Conservation (phyloP, 352 stramenopile species). For the Blastocystis sp. region DNA sequence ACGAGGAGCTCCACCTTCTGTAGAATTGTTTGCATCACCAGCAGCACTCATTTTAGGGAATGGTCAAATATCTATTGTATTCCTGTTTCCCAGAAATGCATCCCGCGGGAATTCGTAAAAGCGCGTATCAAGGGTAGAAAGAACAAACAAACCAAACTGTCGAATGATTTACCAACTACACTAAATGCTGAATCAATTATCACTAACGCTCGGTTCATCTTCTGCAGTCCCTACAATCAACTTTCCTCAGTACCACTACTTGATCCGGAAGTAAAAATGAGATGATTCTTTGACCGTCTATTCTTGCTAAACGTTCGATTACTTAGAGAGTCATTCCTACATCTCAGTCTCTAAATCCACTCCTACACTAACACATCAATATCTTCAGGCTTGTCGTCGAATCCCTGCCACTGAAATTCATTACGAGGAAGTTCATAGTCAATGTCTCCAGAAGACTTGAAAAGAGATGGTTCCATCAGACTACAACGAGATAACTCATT, state of each 20-base stretch:
- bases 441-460: background rate
- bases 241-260: background rate
- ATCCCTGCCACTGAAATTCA: background rate
- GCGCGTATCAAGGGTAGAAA: too few species aligned
- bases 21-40: conserved; percentile 13
- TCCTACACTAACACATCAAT: conserved; percentile 40
- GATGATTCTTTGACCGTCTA: conserved; percentile 23
- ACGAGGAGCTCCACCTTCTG: conserved; percentile 60
- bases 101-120: background rate
- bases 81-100: background rate
- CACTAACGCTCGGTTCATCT: background rate
- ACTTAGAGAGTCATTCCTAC: conserved; percentile 42
- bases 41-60: conserved; percentile 30
- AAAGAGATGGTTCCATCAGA: background rate
- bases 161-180: conserved; percentile 36
- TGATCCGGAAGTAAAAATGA: conserved; percentile 30
- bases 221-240: background rate
- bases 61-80: background rate
- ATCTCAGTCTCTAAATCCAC: background rate
- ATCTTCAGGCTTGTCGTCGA: conserved; percentile 10
- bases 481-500: background rate
- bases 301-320: conserved; percentile 39
- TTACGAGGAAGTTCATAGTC: background rate
- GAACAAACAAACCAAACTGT: background rate
- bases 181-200: background rate